These are phyloP conservation scores for Cymbidium sinense DNA, from an alignment of 106 monocot genomes.

Conservation along the genomic window DNA sequence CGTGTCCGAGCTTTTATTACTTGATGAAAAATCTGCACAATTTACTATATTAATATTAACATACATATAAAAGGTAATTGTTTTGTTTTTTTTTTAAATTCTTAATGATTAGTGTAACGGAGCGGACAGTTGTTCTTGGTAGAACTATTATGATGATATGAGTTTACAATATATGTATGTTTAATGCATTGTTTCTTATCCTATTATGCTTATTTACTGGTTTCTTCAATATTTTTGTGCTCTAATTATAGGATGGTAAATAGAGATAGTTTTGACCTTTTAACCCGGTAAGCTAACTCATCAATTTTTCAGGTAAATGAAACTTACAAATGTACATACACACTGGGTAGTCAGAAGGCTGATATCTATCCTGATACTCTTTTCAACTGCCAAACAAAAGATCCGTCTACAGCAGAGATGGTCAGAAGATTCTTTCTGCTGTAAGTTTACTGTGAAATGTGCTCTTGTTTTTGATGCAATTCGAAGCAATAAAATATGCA, in stretches of 20 bases:
- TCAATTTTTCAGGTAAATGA: conserved; percentile 66
- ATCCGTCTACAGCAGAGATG: conserved; percentile 58
- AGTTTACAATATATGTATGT: neutral
- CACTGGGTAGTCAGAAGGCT: conserved; percentile 51
- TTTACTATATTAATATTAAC: neutral
- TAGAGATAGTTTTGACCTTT: neutral
- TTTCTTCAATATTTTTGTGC: neutral
- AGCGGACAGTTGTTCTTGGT: neutral
- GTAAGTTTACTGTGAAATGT: conserved; percentile 35
- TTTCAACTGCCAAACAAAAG: conserved; percentile 65
- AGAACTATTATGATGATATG: conserved; percentile 1
- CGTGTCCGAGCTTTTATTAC: neutral
- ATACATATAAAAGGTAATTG: neutral
- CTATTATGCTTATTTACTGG: neutral
- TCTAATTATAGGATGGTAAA: neutral
- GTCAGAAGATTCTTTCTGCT: conserved; percentile 56
- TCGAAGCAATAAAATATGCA: neutral
- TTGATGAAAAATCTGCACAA: neutral
- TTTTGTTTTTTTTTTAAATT: neutral
- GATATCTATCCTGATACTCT: conserved; percentile 66
- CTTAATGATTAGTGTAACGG: neutral
- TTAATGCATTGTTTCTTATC: neutral
- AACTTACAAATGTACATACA: conserved; percentile 82
- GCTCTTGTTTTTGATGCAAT: neutral
- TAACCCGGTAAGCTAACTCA: neutral